Base-by-base conservation (phyloP, 1,284 basidiomycete genomes). In the Spongiforma sp. region DNA sequence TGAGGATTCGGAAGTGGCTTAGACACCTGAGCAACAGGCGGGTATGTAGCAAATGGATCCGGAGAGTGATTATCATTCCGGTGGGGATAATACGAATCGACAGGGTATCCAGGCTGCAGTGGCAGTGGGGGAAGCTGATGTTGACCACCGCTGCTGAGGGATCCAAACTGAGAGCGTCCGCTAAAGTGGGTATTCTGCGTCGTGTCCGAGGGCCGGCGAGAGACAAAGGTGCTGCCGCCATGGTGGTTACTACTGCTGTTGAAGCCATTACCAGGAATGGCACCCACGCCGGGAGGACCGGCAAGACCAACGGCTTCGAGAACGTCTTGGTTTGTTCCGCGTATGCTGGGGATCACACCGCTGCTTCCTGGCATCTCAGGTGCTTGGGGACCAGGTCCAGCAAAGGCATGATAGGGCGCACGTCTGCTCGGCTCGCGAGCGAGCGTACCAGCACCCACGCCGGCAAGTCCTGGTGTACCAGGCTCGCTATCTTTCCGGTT, bases 371-470 rank as follows among this genome's bases (percentile, higher is more conserved):
- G 62, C 1, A 66, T 37, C 9, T 75, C 68, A 26, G 62, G 67
- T 1, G 62, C 52, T 46, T 67, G 70, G 9, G 71, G 54, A 24
- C 60, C 67, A 39, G 75, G 77, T 2, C 77, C 80, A 1, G 80
- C 80, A 65, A 86, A 85, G 5, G 84, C 84, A 32, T 84, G 77
- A 64, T 86, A 86, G 10, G 84, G 85, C 1, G 79, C 71, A 2
- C 75, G 72, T 6, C 78, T 67, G 52, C 74, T 75, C 2, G 74
- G 75, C 41, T 78, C 74, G 28, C 76, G 74, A 2, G 57, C 82
- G 17, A 84, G 81, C 30, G 79, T 82, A 12, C 77, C 76, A 1
- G 77, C 77, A 48, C 78, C 75, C 8, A 79, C 79, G 3, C 75
- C 73, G 14, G 74, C 77, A 43, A 84, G 80, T 30, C 83, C 74